Conservation (phyloP, 2,329 filamentous ascomycete species). For the Allantophomopsis cytisporea region DNA sequence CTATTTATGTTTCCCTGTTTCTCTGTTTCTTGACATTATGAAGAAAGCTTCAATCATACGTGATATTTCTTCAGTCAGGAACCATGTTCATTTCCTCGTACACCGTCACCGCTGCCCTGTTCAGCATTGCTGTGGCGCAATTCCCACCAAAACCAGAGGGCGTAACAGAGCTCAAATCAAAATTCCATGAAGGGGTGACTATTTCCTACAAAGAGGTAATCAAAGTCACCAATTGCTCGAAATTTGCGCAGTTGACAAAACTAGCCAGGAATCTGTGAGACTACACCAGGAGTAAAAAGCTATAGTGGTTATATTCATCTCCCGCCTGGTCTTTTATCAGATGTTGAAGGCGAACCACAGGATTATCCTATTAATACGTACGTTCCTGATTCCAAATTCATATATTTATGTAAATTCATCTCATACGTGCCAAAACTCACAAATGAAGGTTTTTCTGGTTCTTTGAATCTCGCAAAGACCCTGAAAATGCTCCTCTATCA, state of each 20-base stretch:
- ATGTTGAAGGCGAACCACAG: constrained; percentile 3
- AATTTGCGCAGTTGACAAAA: neutral
- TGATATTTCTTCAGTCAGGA: too few species aligned
- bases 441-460: constrained; percentile 24
- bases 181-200: constrained; percentile 5
- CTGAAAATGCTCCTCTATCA: constrained; percentile 31
- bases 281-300: constrained; percentile 4
- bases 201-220: constrained; percentile 6
- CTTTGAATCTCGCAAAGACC: constrained; percentile 25
- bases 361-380: constrained; percentile 6
- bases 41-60: too few species aligned
- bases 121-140: neutral
- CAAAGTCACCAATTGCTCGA: neutral
- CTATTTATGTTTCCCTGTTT: too few species aligned
- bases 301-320: constrained; percentile 6
- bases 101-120: neutral
- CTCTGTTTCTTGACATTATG: too few species aligned
- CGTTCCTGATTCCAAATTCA: neutral
- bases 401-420: neutral
- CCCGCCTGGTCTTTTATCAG: constrained; percentile 4
- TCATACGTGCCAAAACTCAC: constrained; percentile 8
- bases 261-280: constrained; percentile 5
- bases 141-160: constrained; percentile 4
- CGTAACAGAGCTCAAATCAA: constrained; percentile 4
- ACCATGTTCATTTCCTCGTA: neutral